Base-by-base conservation (phyloP, 2,329 filamentous ascomycete species). In the Cyanodermella asteris region DNA sequence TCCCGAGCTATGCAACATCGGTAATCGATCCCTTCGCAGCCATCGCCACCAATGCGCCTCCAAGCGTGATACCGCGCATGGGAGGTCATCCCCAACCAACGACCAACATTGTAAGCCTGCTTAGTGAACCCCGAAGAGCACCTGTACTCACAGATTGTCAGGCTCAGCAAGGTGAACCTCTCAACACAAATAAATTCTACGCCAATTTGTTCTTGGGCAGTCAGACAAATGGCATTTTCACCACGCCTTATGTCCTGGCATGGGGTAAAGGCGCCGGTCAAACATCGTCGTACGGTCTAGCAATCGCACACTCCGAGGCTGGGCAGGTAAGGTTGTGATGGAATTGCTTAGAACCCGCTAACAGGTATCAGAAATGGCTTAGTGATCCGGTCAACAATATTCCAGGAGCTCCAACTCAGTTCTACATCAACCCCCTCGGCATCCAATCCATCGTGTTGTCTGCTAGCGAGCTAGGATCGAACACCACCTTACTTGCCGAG, bases 371-470 rank as follows among this genome's bases (percentile, higher is more conserved):
- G 22, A 50, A 72, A 27, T 68, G 70, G 1, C 75, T 64, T 40
- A 80, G 77, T 6, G 53, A 45, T 28, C 38, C 60, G 5, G 56
- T 59, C 31, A 50, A 55, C 24, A 47, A 46, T 14, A 55, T 57
- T 16, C 61, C 61, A 0, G 64, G 48, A 12, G 38, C 59, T 6
- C 71, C 75, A 4, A 59, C 61, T 2, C 51, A 61, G 15, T 93
- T 73, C 42, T 93, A 76, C 37, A 61, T 73, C 41, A 87, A 78
- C 38, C 81, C 84, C 1, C 54, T 87, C 21, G 75, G 75, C 0
- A 73, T 90, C 14, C 74, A 90, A 39, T 78, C 76, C 2, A 43
- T 94, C 16, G 63, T 80, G 15, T 50, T 94, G 7, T 87, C 80
- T 0, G 82, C 82, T 2, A 51, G 54, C 10, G 80, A 91, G 40